Conservation (phyloP, 108 stramenopile species). For the Cylindrotheca closterium region DNA sequence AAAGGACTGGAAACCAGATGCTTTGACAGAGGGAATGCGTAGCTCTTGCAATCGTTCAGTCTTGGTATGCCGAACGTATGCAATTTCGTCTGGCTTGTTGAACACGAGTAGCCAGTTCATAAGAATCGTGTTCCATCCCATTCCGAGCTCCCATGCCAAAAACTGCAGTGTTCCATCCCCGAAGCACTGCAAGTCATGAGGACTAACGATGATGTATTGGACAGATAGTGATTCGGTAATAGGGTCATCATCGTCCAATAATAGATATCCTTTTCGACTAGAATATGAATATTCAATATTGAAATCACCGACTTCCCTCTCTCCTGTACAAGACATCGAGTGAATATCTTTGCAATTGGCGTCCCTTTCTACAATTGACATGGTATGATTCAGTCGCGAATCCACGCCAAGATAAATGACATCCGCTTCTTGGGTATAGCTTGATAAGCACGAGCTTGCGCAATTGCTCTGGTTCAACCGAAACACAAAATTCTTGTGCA, state of each 20-base stretch:
- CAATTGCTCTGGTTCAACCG: background rate
- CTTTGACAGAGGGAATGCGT: background rate
- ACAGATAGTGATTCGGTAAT: constrained; percentile 21
- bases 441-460: background rate
- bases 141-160: constrained; percentile 26
- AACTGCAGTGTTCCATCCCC: constrained; percentile 74
- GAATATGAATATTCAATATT: constrained; percentile 56
- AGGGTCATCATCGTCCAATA: constrained; percentile 44
- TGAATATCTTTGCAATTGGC: background rate
- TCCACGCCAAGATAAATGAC: background rate
- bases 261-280: constrained; percentile 52
- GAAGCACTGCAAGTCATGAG: constrained; percentile 59
- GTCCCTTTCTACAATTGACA: background rate
- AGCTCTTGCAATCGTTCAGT: constrained; percentile 32
- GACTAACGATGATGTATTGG: constrained; percentile 57
- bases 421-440: background rate
- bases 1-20: background rate
- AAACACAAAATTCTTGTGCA: constrained; percentile 68
- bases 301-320: background rate
- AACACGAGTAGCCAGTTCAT: constrained; percentile 60
- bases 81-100: constrained; percentile 7
- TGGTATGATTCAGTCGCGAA: background rate
- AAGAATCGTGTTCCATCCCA: constrained; percentile 68
- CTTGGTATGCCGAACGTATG: constrained; percentile 43
- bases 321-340: background rate